A percentile compares a stretch with the other conserved stretches of the same genome.
Conservation (phyloP, 352 stramenopile species). For the Phytophthora melonis region DNA sequence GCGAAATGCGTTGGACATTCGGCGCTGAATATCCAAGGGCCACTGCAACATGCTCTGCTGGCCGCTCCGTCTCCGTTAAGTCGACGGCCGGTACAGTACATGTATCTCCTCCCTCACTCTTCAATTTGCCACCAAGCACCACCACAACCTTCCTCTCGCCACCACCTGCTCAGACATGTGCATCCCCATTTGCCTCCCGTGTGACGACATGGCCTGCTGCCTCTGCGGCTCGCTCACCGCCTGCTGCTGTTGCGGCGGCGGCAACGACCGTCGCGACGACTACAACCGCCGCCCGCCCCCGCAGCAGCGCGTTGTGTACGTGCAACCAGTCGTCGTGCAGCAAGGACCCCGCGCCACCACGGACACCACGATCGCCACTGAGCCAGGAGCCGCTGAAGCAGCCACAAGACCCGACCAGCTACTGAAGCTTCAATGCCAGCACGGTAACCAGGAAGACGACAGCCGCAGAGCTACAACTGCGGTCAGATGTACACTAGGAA, state of each 20-base stretch:
- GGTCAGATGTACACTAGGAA: background rate
- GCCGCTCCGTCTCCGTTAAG: background rate
- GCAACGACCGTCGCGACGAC: constrained; percentile 26
- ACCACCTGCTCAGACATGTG: constrained; percentile 23
- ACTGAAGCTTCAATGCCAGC: background rate
- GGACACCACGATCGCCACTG: constrained; percentile 19
- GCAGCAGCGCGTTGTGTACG: constrained; percentile 39
- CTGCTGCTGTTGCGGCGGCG: constrained; percentile 42
- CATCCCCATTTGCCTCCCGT: constrained; percentile 39
- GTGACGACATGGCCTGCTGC: constrained; percentile 45
- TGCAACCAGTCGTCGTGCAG: constrained; percentile 48
- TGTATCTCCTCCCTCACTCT: constrained; percentile 14
- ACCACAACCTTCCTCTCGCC: background rate
- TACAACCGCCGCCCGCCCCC: constrained; percentile 25
- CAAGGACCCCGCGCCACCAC: constrained; percentile 20
- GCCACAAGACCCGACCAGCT: background rate
- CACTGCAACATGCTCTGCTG: constrained; percentile 11
- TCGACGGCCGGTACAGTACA: background rate
- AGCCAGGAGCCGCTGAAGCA: constrained; percentile 18
- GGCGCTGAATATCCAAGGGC: constrained; percentile 27
- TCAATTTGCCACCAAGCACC: constrained; percentile 22
- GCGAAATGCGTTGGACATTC: constrained; percentile 29
- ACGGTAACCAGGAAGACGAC: background rate
- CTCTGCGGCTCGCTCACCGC: constrained; percentile 43
- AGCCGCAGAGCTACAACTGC: background rate